Evolutionary conservation across 345 rosid species (phyloP).

Genomic region (Eucalyptus curtisii): DNA sequence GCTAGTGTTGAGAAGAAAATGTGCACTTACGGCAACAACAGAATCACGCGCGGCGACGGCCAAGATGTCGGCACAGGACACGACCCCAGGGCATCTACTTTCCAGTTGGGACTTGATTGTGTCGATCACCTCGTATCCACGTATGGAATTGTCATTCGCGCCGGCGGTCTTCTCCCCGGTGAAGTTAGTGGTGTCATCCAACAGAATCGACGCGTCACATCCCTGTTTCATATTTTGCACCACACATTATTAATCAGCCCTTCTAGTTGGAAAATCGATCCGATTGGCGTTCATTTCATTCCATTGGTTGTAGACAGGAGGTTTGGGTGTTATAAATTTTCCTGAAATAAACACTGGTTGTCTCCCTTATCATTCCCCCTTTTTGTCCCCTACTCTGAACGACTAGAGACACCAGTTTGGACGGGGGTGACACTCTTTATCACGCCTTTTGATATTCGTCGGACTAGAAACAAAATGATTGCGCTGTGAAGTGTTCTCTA

Average conservation of each 20-base stretch:
- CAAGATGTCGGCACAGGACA: conserved; percentile 19
- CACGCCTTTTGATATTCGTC: not conserved
- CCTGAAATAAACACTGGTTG: not conserved
- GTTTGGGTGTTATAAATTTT: not conserved
- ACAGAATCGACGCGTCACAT: conserved; percentile 11
- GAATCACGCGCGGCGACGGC: conserved; percentile 21
- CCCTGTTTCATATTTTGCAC: not conserved
- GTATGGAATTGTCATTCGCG: conserved; percentile 1
- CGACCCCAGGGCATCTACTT: not conserved
- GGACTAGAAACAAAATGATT: not conserved
- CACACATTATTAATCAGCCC: not conserved
- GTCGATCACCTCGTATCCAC: conserved; percentile 21
- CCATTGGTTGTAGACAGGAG: not conserved
- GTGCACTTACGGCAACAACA: conserved; percentile 1
- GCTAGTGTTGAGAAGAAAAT: not conserved
- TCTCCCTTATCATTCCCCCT: not conserved
- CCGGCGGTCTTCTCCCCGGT: conserved; percentile 5
- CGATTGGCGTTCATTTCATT: not conserved
- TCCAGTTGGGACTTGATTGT: conserved; percentile 9
- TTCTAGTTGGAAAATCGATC: not conserved
- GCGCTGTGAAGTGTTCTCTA: not conserved
- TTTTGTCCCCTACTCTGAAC: not conserved
- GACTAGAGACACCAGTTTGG: not conserved
- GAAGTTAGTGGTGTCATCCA: conserved; percentile 7
- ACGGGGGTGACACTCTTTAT: not conserved